Evolutionary conservation across 2,329 filamentous ascomycete species (phyloP).

Genomic region (Ceratocystis albifundus): DNA sequence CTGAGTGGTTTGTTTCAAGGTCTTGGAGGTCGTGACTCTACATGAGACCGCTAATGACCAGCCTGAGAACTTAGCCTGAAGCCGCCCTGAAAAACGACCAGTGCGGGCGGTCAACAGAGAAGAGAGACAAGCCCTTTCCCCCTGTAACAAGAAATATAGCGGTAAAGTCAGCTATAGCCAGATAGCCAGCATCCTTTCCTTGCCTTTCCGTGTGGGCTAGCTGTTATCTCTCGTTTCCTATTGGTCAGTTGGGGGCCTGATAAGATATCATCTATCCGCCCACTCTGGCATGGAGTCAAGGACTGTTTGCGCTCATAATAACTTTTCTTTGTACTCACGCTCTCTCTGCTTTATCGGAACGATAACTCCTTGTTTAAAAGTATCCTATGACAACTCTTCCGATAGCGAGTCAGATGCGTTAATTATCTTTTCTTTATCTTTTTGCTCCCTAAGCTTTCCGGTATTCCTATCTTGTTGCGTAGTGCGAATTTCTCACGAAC

Average conservation of each 20-base stretch:
- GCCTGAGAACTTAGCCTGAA: background rate
- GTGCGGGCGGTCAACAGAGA: background rate
- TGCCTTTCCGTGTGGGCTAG: background rate
- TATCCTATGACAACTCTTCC: background rate
- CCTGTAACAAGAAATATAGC: background rate
- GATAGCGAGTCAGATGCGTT: background rate
- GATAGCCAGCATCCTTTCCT: background rate
- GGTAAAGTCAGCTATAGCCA: background rate
- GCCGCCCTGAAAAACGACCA: background rate
- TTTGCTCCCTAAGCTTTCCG: background rate
- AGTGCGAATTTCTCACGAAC: background rate
- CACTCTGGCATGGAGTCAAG: slow-evolving; percentile 2
- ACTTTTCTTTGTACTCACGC: slow-evolving; percentile 2
- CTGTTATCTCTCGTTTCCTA: background rate
- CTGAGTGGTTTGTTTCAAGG: background rate
- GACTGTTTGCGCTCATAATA: background rate
- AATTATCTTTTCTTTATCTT: background rate
- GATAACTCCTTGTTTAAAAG: slow-evolving; percentile 1
- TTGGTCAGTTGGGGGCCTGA: background rate
- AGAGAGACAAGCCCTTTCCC: background rate
- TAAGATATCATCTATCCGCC: too few relatives aligned
- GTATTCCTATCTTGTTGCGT: background rate
- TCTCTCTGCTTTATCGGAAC: slow-evolving; percentile 1
- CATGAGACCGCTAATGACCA: background rate
- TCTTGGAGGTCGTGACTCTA: background rate